phyloP scores from a whole-genome alignment of 164 flowering plant species.

The Houttuynia cordata region DNA sequence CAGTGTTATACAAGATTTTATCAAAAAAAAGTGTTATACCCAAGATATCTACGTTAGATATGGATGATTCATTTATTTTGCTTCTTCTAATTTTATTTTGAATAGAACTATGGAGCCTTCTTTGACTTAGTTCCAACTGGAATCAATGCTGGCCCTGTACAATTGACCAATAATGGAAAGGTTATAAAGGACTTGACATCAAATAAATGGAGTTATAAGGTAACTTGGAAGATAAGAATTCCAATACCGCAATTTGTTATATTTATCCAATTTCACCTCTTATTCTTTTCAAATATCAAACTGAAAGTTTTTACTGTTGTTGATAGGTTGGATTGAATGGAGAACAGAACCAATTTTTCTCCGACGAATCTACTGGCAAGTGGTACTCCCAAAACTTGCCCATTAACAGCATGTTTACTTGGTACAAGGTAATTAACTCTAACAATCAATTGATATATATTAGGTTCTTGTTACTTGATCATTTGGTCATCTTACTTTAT shows the following conservation, averaged over 20 bases:
- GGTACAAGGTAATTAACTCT: not conserved
- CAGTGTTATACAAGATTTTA: no score
- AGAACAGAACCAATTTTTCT: constrained; percentile 12
- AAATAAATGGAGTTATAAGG: constrained; percentile 43
- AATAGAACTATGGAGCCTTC: constrained; percentile 40
- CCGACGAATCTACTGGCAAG: constrained; percentile 1
- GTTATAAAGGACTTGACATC: constrained; percentile 37
- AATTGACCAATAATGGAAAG: constrained; percentile 16
- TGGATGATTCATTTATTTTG: not conserved
- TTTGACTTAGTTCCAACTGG: constrained; percentile 29
- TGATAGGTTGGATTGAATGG: constrained; percentile 31
- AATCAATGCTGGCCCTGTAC: constrained; percentile 32
- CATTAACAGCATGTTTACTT: not conserved
- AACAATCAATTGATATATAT: not conserved
- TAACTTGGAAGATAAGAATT: not conserved
- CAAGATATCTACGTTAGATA: not conserved
- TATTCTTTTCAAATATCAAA: not conserved
- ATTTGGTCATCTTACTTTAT: no score
- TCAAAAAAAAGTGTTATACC: no score
- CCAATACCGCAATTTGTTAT: not conserved
- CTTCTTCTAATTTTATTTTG: no score
- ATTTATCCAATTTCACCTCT: not conserved
- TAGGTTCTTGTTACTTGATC: not conserved
- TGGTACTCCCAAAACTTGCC: not conserved
- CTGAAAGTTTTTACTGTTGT: no score